Evolutionary conservation across 73 alveolate genomes (phyloP).

Genomic region (Paramecium primaurelia): DNA sequence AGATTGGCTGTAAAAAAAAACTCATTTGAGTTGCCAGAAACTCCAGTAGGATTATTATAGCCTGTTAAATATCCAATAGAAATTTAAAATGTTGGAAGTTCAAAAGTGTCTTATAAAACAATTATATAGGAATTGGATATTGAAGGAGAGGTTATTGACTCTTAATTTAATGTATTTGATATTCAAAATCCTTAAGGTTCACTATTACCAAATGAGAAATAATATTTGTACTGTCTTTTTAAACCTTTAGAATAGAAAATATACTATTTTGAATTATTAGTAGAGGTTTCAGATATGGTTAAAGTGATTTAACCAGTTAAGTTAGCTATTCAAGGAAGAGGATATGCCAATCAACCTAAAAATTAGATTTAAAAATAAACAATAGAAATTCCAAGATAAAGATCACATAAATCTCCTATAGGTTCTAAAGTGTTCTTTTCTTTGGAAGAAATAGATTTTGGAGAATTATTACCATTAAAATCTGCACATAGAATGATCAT

Average conservation of each 20-base stretch:
- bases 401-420: conserved; percentile 73
- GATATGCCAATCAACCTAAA: conserved; percentile 58
- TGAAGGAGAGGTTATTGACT: conserved; percentile 77
- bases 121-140: conserved; percentile 77
- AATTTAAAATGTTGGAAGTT: conserved; percentile 92
- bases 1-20: conserved; percentile 82
- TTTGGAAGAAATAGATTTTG: conserved; percentile 96
- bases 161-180: conserved; percentile 88
- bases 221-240: conserved; percentile 86
- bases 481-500: conserved; percentile 88
- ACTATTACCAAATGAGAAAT: conserved; percentile 87
- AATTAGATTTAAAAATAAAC: conserved; percentile 60
- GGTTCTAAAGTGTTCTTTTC: conserved; percentile 92
- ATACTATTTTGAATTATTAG: conserved; percentile 82
- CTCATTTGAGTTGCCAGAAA: conserved; percentile 83
- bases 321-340: conserved; percentile 61
- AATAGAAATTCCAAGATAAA: conserved; percentile 76
- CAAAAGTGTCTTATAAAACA: conserved; percentile 87
- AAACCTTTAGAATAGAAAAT: conserved; percentile 95
- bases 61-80: conserved; percentile 96
- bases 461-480: conserved; percentile 88
- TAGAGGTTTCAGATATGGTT: conserved; percentile 88
- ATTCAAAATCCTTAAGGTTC: conserved; percentile 94
- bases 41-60: conserved; percentile 96
- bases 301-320: conserved; percentile 75